Percentiles rank a stretch among this genome's conserved stretches.
These are phyloP conservation scores for Leccinum subatratum DNA, from an alignment of 1,284 basidiomycete genomes.

Conservation along the genomic window DNA sequence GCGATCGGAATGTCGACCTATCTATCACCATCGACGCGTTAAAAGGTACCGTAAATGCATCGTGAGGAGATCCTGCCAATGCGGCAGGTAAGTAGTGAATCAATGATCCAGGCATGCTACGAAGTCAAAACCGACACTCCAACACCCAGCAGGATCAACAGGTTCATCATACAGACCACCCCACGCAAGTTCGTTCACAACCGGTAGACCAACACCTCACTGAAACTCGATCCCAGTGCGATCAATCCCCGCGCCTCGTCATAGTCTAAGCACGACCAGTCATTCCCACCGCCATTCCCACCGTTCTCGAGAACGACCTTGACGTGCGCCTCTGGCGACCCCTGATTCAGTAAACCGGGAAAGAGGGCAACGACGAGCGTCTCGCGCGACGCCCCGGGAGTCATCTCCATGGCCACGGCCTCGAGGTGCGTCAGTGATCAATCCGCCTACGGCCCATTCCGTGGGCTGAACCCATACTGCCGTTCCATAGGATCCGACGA, in stretches of 20 bases:
- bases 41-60: not conserved
- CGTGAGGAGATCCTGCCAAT: not conserved
- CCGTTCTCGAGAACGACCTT: slow-evolving; percentile 30
- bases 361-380: slow-evolving; percentile 45
- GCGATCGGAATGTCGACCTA: not conserved
- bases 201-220: slow-evolving; percentile 42
- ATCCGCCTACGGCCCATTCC: slow-evolving; percentile 36
- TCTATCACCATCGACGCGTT: not conserved
- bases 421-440: slow-evolving; percentile 27
- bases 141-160: slow-evolving; percentile 1
- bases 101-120: not conserved
- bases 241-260: slow-evolving; percentile 50
- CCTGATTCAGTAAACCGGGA: slow-evolving; percentile 38
- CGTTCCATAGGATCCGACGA: slow-evolving; percentile 49
- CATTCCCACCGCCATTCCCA: slow-evolving; percentile 35
- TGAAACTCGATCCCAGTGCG: slow-evolving; percentile 47
- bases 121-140: slow-evolving; percentile 1
- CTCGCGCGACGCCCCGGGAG: slow-evolving; percentile 33
- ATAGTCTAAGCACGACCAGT: slow-evolving; percentile 57
- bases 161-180: not conserved
- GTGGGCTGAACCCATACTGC: slow-evolving; percentile 58
- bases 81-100: not conserved
- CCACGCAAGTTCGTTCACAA: slow-evolving; percentile 25
- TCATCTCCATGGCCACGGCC: slow-evolving; percentile 14
- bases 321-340: slow-evolving; percentile 18